These are phyloP conservation scores for Begonia fuchsioides DNA, from an alignment of 306 rosid species.

Conservation along the genomic window DNA sequence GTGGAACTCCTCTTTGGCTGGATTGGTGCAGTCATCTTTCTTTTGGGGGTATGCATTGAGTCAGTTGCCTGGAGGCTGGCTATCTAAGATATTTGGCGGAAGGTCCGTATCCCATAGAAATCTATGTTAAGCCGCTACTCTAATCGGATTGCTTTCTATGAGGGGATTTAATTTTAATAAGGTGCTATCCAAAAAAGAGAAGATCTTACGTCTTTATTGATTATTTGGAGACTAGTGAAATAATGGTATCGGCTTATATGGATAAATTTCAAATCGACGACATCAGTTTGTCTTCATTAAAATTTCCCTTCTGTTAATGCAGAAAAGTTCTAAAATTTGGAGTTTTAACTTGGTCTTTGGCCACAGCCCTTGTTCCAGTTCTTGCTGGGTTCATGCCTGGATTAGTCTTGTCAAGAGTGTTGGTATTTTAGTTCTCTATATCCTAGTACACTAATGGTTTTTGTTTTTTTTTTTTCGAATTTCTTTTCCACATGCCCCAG, in stretches of 20 bases:
- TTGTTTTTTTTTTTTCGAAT: neutral
- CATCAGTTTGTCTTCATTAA: too few species aligned
- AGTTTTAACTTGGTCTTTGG: conserved; percentile 73
- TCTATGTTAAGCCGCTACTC: too few species aligned
- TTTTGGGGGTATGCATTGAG: conserved; percentile 98
- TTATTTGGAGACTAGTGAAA: too few species aligned
- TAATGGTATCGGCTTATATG: too few species aligned
- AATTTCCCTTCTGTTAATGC: conserved; percentile 9
- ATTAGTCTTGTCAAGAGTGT: conserved; percentile 59
- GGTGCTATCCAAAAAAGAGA: too few species aligned
- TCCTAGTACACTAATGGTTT: neutral
- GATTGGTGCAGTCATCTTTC: conserved; percentile 96
- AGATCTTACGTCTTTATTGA: too few species aligned
- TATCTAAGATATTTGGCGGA: conserved; percentile 90
- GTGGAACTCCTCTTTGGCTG: conserved; percentile 86
- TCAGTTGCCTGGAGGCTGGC: conserved; percentile 98
- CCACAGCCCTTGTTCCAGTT: conserved; percentile 77
- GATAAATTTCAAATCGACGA: too few species aligned
- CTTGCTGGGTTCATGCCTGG: conserved; percentile 86
- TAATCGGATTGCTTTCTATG: too few species aligned
- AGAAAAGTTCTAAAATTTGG: conserved; percentile 80
- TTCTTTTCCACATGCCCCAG: neutral
- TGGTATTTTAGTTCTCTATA: conserved; percentile 34
- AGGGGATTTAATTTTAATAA: too few species aligned
- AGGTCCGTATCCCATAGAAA: conserved; percentile 25